Evolutionary conservation across 164 flowering plant species (phyloP).

Genomic region (Stephania yunnanensis): DNA sequence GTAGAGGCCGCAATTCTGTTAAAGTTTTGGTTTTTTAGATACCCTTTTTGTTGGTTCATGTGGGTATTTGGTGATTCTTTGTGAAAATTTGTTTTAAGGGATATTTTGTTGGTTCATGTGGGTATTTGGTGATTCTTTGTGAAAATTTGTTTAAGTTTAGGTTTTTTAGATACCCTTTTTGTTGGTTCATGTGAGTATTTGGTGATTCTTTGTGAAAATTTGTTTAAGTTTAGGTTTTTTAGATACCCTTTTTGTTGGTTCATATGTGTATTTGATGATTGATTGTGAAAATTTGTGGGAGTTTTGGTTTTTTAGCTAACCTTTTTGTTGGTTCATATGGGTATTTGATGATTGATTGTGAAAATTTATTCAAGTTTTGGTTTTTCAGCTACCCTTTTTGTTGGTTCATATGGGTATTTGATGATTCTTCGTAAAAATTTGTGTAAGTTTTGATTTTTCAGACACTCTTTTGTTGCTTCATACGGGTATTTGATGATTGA

Average conservation of each 20-base stretch:
- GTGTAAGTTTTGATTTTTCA: too few relatives aligned
- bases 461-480: too few relatives aligned
- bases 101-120: too few relatives aligned
- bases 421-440: neutral
- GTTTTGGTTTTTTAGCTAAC: too few relatives aligned
- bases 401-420: neutral
- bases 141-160: neutral
- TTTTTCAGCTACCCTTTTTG: neutral
- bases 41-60: neutral
- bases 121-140: too few relatives aligned
- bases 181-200: neutral
- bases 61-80: neutral
- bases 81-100: neutral
- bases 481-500: too few relatives aligned
- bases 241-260: too few relatives aligned
- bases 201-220: neutral
- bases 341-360: too few relatives aligned
- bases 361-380: too few relatives aligned
- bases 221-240: neutral
- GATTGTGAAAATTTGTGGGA: too few relatives aligned
- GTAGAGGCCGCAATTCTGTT: neutral
- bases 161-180: neutral
- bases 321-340: too few relatives aligned
- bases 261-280: too few relatives aligned
- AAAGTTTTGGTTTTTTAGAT: neutral